These are phyloP conservation scores for Aphanocladium album DNA, from an alignment of 2,329 filamentous ascomycete species.

Conservation along the genomic window DNA sequence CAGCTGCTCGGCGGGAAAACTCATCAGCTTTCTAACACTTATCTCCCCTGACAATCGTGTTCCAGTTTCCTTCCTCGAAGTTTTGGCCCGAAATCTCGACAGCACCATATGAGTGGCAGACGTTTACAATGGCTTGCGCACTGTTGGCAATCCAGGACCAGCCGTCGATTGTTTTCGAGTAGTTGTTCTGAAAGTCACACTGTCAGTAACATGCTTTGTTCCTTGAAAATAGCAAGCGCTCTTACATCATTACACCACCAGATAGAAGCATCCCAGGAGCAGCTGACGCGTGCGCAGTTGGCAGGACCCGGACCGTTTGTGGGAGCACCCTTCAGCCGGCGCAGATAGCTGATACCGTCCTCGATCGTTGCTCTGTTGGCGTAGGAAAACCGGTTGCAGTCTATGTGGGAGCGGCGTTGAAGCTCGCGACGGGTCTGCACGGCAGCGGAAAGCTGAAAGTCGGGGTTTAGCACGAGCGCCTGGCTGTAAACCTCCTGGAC, in stretches of 20 bases:
- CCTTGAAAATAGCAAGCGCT: neutral
- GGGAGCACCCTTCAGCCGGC: neutral
- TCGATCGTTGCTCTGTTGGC: neutral
- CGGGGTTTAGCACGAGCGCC: neutral
- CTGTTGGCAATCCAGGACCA: constrained; percentile 12
- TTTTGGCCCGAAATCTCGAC: neutral
- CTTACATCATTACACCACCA: constrained; percentile 13
- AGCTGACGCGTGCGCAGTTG: constrained; percentile 14
- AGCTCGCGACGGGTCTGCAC: neutral
- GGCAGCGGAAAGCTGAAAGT: neutral
- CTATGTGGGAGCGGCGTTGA: neutral
- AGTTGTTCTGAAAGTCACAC: neutral
- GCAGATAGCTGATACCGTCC: constrained; percentile 8
- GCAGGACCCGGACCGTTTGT: neutral
- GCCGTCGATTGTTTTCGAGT: neutral
- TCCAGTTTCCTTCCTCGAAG: constrained; percentile 2
- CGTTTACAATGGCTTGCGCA: constrained; percentile 1
- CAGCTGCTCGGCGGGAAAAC: too few relatives aligned
- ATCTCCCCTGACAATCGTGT: too few relatives aligned
- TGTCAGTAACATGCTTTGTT: neutral
- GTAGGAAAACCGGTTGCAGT: neutral
- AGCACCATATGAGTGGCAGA: neutral
- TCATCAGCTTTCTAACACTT: too few relatives aligned
- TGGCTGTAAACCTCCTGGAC: neutral
- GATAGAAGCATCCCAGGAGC: constrained; percentile 10